A percentile compares a stretch with the other conserved stretches of the same genome.
Evolutionary conservation across 805 yeast genomes (phyloP).

Genomic region (Diddensiella caesifluorescens): DNA sequence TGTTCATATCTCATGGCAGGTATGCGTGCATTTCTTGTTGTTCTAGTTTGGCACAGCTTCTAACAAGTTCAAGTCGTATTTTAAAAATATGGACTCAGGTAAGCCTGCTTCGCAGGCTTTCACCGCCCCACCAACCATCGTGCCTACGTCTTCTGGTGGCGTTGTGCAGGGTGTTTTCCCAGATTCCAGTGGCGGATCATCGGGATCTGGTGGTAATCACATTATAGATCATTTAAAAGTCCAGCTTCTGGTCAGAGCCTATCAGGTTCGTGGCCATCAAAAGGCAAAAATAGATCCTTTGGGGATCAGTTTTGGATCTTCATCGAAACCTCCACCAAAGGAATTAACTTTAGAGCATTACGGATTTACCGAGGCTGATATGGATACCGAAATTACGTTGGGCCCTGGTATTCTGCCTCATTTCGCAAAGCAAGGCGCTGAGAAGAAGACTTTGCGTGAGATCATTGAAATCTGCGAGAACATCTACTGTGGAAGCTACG

Average conservation of each 20-base stretch:
- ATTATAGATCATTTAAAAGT: constrained; percentile 87
- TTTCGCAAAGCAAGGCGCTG: constrained; percentile 63
- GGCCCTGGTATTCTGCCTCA: constrained; percentile 98
- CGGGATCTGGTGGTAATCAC: constrained; percentile 39
- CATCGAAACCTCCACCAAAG: constrained; percentile 51
- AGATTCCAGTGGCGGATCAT: constrained; percentile 35
- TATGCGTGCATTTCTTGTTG: not conserved
- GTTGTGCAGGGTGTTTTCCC: constrained; percentile 55
- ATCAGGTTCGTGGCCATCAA: constrained; percentile 97
- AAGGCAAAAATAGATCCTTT: constrained; percentile 96
- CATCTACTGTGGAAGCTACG: constrained; percentile 82
- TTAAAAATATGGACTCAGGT: constrained; percentile 77
- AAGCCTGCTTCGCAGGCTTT: constrained; percentile 69
- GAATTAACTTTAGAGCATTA: constrained; percentile 91
- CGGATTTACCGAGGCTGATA: constrained; percentile 82
- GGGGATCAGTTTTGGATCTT: constrained; percentile 76
- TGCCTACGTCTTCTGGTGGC: constrained; percentile 78
- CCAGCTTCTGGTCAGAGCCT: constrained; percentile 94
- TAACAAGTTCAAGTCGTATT: constrained; percentile 47
- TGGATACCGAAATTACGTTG: constrained; percentile 74
- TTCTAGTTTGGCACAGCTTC: not conserved
- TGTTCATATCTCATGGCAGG: constrained; percentile 93
- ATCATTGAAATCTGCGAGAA: constrained; percentile 72
- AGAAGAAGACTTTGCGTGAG: constrained; percentile 68
- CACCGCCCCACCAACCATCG: constrained; percentile 84